Conservation (phyloP, 164 flowering plant species). For the Umbilicus rupestris region DNA sequence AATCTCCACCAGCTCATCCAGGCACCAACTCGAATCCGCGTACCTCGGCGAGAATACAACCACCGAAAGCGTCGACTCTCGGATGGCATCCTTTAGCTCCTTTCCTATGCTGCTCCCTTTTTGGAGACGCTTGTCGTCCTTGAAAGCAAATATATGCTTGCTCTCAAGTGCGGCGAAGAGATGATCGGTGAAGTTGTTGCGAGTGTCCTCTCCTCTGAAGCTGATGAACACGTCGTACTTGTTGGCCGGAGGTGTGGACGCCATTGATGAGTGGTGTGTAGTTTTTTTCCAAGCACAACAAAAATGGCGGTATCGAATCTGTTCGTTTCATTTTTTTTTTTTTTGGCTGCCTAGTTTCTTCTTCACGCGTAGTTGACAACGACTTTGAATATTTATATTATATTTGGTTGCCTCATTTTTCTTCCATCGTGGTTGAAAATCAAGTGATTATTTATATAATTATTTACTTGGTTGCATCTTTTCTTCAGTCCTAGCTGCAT, state of each 20-base stretch:
- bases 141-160: conserved; percentile 17
- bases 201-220: conserved; percentile 32
- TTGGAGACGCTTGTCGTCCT: conserved; percentile 16
- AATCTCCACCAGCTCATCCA: conserved; percentile 28
- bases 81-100: conserved; percentile 21
- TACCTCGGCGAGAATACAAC: conserved; percentile 26
- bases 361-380: conserved; percentile 1
- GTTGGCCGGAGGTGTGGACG: not conserved
- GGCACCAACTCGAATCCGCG: conserved; percentile 33
- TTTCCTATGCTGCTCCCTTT: conserved; percentile 21
- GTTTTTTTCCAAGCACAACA: not conserved
- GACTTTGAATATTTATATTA: not conserved
- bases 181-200: conserved; percentile 16
- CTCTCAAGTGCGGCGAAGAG: conserved; percentile 15
- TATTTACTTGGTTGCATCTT: no score
- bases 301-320: conserved; percentile 4
- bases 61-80: conserved; percentile 25
- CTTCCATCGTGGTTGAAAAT: no score
- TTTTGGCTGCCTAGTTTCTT: not conserved
- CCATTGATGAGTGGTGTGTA: not conserved
- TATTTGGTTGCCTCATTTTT: no score
- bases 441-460: no score
- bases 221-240: conserved; percentile 30
- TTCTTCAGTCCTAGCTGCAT: no score
- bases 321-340: no score